A percentile compares a stretch with the other conserved stretches of the same genome.
Conservation (phyloP, 2,329 filamentous ascomycete genomes). For the Aspergillus sp. region DNA sequence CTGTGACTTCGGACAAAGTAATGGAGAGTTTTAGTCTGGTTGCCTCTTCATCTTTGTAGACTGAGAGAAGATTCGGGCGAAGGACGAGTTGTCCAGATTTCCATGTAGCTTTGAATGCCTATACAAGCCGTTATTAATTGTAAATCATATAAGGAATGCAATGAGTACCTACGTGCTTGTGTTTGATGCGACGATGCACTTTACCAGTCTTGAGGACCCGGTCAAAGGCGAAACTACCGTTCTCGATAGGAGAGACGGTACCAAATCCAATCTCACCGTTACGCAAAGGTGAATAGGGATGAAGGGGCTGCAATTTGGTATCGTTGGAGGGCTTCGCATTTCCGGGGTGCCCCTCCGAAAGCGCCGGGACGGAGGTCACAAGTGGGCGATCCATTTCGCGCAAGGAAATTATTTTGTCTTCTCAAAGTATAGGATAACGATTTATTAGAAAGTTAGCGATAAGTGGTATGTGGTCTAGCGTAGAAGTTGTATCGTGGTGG, state of each 20-base stretch:
- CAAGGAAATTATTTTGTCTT: background rate
- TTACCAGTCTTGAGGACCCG: conserved; percentile 84
- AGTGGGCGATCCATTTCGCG: conserved; percentile 19
- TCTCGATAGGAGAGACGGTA: conserved; percentile 77
- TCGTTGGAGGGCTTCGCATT: conserved; percentile 20
- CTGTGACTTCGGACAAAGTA: conserved; percentile 80
- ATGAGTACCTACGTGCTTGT: conserved; percentile 66
- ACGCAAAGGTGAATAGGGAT: conserved; percentile 20
- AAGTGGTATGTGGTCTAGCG: background rate
- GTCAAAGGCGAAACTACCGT: conserved; percentile 94
- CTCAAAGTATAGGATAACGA: background rate
- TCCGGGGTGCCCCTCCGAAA: conserved; percentile 17
- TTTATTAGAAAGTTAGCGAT: too few relatives aligned
- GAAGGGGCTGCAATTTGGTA: conserved; percentile 16
- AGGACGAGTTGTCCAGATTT: conserved; percentile 84
- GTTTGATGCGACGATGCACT: conserved; percentile 80
- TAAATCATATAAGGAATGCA: background rate
- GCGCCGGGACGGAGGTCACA: conserved; percentile 12
- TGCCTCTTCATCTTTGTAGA: conserved; percentile 90
- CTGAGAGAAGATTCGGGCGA: conserved; percentile 78
- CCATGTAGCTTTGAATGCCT: conserved; percentile 64
- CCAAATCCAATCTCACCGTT: conserved; percentile 51
- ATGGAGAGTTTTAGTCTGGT: conserved; percentile 84
- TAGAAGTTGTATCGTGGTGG: background rate
- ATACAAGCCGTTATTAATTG: conserved; percentile 8